Percentiles rank a stretch among this genome's conserved stretches.
These are phyloP conservation scores for Aspergillus kassunensis DNA, from an alignment of 495 filamentous ascomycete species.

Conservation along the genomic window DNA sequence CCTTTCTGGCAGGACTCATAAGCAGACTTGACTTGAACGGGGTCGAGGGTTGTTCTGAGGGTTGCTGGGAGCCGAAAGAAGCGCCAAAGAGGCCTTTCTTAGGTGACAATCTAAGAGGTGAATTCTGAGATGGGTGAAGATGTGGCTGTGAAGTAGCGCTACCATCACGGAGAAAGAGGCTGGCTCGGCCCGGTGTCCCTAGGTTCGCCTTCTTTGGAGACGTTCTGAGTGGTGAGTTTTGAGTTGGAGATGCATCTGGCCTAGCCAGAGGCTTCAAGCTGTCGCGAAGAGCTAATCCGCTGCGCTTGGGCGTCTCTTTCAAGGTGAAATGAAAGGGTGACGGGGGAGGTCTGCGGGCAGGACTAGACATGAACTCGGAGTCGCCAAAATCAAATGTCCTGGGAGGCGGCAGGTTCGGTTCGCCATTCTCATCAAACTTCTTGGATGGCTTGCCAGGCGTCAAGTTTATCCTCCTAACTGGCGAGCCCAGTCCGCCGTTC, in stretches of 20 bases:
- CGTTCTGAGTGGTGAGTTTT: constrained; percentile 23
- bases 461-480: constrained; percentile 41
- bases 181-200: constrained; percentile 22
- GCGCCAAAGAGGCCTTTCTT: constrained; percentile 38
- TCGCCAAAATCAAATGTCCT: constrained; percentile 36
- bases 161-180: constrained; percentile 19
- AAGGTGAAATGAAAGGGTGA: constrained; percentile 49
- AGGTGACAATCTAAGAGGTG: constrained; percentile 44
- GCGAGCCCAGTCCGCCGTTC: constrained; percentile 31
- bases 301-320: constrained; percentile 33
- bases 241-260: constrained; percentile 26
- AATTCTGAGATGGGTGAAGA: constrained; percentile 25
- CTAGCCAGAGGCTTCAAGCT: constrained; percentile 18
- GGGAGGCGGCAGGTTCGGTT: constrained; percentile 27
- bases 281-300: constrained; percentile 20
- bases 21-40: constrained; percentile 37
- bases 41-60: constrained; percentile 28
- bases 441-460: constrained; percentile 28
- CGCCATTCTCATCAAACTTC: constrained; percentile 36
- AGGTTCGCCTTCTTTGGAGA: constrained; percentile 28
- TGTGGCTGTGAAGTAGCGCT: constrained; percentile 22
- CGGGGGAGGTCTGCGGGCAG: constrained; percentile 45
- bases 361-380: constrained; percentile 43
- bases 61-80: constrained; percentile 23
- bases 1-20: constrained; percentile 41